These are phyloP conservation scores for Chlamydomonas eustigma DNA, from an alignment of 139 green algal species.

Conservation along the genomic window DNA sequence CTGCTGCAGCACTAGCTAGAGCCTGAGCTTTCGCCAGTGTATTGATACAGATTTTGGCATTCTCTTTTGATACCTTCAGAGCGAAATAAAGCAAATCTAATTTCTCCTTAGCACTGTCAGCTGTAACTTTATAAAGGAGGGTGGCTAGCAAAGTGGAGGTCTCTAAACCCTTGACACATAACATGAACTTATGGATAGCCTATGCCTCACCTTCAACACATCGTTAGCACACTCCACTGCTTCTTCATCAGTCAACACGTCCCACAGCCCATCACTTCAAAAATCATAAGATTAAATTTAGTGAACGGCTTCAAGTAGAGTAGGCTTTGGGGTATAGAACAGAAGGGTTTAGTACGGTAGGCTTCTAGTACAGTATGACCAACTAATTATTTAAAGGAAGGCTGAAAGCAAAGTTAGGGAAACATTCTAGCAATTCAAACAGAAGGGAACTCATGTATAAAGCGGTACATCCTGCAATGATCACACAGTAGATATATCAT, in stretches of 20 bases:
- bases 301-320: not conserved
- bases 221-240: constrained; percentile 39
- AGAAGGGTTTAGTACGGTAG: not conserved
- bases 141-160: no score
- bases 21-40: not conserved
- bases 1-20: not conserved
- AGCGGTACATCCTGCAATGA: not conserved
- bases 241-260: constrained; percentile 53
- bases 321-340: not conserved
- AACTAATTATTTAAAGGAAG: not conserved
- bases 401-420: not conserved
- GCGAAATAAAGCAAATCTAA: no score
- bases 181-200: no score
- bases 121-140: no score
- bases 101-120: no score
- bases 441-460: not conserved
- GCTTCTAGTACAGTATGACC: not conserved
- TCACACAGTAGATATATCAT: no score
- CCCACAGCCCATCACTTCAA: constrained; percentile 36
- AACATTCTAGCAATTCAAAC: not conserved
- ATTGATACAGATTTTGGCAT: no score
- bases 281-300: not conserved
- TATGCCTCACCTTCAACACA: constrained; percentile 25
- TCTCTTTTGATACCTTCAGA: no score
- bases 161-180: no score